Evolutionary conservation across 176 grass and related monocot species (phyloP).

Genomic region (Rhynchospora tenuis): DNA sequence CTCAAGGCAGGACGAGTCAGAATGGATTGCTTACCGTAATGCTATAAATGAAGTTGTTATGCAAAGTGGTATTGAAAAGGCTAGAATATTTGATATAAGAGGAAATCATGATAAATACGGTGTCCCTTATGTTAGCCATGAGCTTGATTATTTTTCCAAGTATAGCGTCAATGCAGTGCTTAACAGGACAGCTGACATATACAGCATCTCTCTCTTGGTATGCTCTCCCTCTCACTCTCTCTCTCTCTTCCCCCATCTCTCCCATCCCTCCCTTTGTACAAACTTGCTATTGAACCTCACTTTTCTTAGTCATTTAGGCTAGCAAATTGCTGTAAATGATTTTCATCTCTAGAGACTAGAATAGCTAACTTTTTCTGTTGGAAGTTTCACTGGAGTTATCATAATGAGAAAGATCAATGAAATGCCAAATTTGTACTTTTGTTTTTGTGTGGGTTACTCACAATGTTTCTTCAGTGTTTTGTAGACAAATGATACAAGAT

Average conservation of each 20-base stretch:
- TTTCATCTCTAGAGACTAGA: neutral
- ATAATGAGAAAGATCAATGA: neutral
- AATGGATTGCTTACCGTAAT: conserved; percentile 72
- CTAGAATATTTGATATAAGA: conserved; percentile 89
- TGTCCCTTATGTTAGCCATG: conserved; percentile 55
- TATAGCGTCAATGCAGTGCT: conserved; percentile 66
- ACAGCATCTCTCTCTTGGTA: conserved; percentile 85
- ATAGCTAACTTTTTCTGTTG: neutral
- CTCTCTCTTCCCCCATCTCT: neutral
- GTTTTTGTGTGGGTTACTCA: conserved; percentile 30
- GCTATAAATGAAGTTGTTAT: conserved; percentile 54
- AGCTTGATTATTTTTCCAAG: conserved; percentile 76
- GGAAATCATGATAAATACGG: conserved; percentile 98
- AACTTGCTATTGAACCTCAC: neutral
- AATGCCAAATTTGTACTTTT: neutral
- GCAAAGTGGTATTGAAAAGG: conserved; percentile 44
- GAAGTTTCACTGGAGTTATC: neutral
- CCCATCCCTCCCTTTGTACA: neutral
- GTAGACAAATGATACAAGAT: conserved; percentile 62
- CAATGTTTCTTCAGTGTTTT: conserved; percentile 44
- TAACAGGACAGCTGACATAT: conserved; percentile 47
- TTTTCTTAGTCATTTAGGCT: neutral
- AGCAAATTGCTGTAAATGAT: neutral
- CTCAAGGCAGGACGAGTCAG: conserved; percentile 65
- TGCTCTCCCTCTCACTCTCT: neutral